Base-by-base conservation (phyloP, 805 yeast genomes). In the Scheffersomyces ergatensis region DNA sequence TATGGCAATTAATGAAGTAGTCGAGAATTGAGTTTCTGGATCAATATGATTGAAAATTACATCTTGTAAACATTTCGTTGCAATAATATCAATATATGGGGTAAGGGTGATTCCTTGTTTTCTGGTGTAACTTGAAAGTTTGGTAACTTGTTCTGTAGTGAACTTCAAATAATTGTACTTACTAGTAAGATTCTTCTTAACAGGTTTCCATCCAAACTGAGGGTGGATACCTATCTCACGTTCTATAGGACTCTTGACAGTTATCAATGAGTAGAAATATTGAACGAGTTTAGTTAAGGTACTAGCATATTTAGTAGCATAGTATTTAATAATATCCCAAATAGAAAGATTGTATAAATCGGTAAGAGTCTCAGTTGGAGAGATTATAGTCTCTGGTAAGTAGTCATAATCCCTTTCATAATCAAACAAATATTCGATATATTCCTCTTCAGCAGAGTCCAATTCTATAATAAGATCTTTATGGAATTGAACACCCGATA, bases 401-500 rank as follows among this genome's bases (percentile, higher is more conserved):
- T 26, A 18, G 3, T 31, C 27, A 15, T 12, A 29, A 38, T 45
- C 49, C 24, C 37, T 30, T 26, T 40, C 20, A 32, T 45, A 45
- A 16, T 38, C 29, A 19, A 41, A 47, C 15, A 47, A 31, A 17
- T 32, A 40, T 11, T 42, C 36, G 3, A 35, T 23, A 18, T 26
- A 44, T 16, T 23, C 17, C 5, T 21, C 34, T 12, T 47, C 41
- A n/a, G 43, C 40, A 20, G 3, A 17, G 11, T 40, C 46, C 40
- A 51, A 33, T 29, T 49, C 51, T 16, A 43, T 33, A 12, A 49
- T 36, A 20, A 64, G 49, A 17, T 55, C 53, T 18, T 48, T 46
- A 29, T 63, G 67, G 42, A 66, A 60, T 36, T 50, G 53, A 14
- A 47, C 45, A 1, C 62, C 67, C 3, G 65, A 54, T 8, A 50